Percentiles rank a stretch among this genome's conserved stretches.
These are phyloP conservation scores for Daldinia decipiens DNA, from an alignment of 495 filamentous ascomycete genomes.

Conservation along the genomic window DNA sequence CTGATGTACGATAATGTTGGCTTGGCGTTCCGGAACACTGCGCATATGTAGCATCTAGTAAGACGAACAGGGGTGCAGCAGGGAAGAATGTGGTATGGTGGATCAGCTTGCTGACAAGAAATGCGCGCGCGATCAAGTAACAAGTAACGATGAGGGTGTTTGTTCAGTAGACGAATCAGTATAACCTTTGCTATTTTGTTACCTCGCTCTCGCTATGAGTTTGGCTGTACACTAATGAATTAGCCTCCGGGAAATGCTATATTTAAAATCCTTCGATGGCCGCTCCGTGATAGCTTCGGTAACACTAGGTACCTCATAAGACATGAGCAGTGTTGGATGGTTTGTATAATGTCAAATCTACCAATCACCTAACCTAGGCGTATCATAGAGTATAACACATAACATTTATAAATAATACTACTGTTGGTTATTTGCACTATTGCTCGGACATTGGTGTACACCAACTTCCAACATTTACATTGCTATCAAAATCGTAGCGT, in stretches of 20 bases:
- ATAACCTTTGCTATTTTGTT: not conserved
- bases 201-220: not conserved
- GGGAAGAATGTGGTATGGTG: not conserved
- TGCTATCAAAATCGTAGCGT: not conserved
- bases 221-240: not conserved
- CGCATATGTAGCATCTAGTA: not conserved
- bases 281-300: not conserved
- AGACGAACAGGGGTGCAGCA: not conserved
- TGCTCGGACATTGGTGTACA: too few species aligned
- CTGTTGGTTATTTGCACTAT: too few species aligned
- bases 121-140: not conserved
- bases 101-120: not conserved
- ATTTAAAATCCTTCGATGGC: not conserved
- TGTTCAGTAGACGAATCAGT: not conserved
- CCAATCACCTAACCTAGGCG: too few species aligned
- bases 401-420: too few species aligned
- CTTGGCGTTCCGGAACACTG: conserved; percentile 3
- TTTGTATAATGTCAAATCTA: not conserved
- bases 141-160: not conserved
- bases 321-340: not conserved
- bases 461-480: too few species aligned
- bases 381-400: too few species aligned
- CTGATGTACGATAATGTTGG: not conserved
- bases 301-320: not conserved
- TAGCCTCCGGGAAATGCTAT: not conserved